Conservation (phyloP, 2,329 filamentous ascomycete genomes). For the Dothistroma septosporum region DNA sequence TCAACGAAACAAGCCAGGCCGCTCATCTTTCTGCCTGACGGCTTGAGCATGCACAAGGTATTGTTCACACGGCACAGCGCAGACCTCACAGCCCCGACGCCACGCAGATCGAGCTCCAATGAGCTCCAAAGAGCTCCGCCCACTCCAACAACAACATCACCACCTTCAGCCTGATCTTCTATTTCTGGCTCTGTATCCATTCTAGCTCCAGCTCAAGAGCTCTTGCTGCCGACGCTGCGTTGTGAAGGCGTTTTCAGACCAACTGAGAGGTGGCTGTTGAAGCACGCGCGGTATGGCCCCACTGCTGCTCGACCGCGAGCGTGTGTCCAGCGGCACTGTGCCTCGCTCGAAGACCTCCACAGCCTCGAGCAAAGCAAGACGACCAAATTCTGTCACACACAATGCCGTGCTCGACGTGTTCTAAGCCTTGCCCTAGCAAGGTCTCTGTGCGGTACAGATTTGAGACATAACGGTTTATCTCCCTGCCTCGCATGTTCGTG, state of each 20-base stretch:
- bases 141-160: neutral
- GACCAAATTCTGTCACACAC: neutral
- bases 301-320: neutral
- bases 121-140: neutral
- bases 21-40: neutral
- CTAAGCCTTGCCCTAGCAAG: neutral
- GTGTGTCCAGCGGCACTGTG: neutral
- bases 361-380: neutral
- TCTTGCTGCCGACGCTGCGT: neutral
- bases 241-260: neutral
- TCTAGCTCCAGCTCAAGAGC: neutral
- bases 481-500: slow-evolving; percentile 1
- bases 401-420: neutral
- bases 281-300: neutral
- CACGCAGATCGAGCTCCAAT: slow-evolving; percentile 1
- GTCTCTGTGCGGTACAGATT: neutral
- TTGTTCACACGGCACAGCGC: neutral
- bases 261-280: neutral
- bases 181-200: neutral
- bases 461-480: slow-evolving; percentile 3
- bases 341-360: neutral
- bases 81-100: slow-evolving; percentile 1
- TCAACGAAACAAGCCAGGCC: neutral
- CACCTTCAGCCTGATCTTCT: slow-evolving; percentile 1
- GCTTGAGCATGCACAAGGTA: neutral